phyloP scores from a whole-genome alignment of 163 green algal species.

The Trebouxia gelatinosa region DNA sequence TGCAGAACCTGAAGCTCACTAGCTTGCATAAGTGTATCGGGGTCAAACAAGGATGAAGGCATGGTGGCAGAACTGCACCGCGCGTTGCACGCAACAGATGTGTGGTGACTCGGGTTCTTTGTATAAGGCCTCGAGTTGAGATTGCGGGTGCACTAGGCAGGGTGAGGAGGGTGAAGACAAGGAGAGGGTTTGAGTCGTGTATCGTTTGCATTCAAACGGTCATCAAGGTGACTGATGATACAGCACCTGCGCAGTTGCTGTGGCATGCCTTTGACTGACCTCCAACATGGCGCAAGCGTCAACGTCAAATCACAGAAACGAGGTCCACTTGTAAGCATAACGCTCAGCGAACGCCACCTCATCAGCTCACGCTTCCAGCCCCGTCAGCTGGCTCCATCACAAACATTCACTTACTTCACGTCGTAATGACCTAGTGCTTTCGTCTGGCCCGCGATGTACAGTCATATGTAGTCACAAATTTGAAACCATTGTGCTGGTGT shows the following conservation, averaged over 20 bases:
- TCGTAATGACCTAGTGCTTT: no score
- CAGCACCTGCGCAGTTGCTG: neutral
- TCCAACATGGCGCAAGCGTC: no score
- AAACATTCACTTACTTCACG: no score
- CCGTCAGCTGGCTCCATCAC: no score
- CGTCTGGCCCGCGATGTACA: neutral
- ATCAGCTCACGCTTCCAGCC: no score
- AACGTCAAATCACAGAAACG: no score
- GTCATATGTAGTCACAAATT: neutral
- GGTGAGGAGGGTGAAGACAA: no score
- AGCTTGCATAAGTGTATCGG: conserved; percentile 19
- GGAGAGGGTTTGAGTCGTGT: neutral
- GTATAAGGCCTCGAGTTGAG: neutral
- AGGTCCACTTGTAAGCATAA: no score
- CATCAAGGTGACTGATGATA: neutral
- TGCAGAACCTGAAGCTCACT: conserved; percentile 9
- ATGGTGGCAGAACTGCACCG: neutral
- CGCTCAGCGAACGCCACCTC: no score
- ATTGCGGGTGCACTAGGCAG: neutral
- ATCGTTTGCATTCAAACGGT: neutral
- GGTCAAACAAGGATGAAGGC: neutral
- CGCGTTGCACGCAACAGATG: neutral
- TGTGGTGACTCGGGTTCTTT: neutral
- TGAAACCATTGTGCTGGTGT: no score
- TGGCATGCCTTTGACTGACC: no score